phyloP scores from a whole-genome alignment of 371 early-diverging fungal genomes.

The Saksenaea oblongispora region DNA sequence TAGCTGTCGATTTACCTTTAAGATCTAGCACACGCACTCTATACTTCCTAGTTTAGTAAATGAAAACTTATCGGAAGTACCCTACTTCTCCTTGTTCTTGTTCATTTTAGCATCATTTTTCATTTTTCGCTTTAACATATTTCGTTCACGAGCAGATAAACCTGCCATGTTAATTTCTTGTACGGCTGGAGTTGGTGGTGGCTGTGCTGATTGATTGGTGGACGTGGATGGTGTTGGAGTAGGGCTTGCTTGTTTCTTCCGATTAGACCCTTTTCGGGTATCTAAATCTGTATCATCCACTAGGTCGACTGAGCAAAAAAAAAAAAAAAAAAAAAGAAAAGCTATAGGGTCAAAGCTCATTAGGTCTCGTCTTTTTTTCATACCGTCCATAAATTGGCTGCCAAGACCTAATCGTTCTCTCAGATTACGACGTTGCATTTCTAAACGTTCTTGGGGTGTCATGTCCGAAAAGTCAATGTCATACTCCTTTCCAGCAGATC shows the following conservation, averaged over 20 bases:
- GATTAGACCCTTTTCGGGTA: constrained; percentile 11
- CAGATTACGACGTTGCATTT: constrained; percentile 80
- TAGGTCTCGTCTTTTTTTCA: too few relatives aligned
- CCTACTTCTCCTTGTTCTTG: constrained; percentile 75
- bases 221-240: constrained; percentile 37
- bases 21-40: constrained; percentile 54
- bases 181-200: constrained; percentile 42
- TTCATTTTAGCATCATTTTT: constrained; percentile 79
- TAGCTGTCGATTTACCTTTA: constrained; percentile 44
- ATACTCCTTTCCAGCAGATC: constrained; percentile 90
- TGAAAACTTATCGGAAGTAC: not conserved
- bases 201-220: constrained; percentile 11
- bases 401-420: constrained; percentile 86
- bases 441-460: constrained; percentile 85
- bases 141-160: constrained; percentile 90
- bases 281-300: constrained; percentile 69
- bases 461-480: constrained; percentile 82
- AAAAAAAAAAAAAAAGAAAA: too few relatives aligned
- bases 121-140: constrained; percentile 85
- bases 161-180: constrained; percentile 73
- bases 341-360: too few relatives aligned
- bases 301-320: constrained; percentile 81
- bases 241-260: constrained; percentile 15
- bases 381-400: constrained; percentile 89
- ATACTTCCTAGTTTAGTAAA: not conserved